phyloP scores from a whole-genome alignment of 1,284 basidiomycete genomes.

The Moesziomyces sp. region DNA sequence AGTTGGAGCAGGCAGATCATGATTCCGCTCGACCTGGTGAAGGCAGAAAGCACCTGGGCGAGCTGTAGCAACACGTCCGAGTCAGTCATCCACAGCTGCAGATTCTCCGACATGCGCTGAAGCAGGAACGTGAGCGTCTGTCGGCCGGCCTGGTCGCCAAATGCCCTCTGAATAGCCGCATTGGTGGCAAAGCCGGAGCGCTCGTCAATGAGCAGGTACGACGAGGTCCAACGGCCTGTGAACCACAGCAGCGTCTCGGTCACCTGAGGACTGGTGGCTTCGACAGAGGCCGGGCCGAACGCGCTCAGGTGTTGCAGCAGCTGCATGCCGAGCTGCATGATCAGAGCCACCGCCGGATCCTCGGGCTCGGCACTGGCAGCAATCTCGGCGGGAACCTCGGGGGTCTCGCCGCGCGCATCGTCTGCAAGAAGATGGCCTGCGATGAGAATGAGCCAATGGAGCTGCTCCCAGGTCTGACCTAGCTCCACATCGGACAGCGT shows the following conservation, averaged over 20 bases:
- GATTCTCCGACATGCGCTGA: slow-evolving; percentile 47
- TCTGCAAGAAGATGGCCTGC: slow-evolving; percentile 58
- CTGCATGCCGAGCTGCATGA: slow-evolving; percentile 49
- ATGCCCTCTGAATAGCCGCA: slow-evolving; percentile 31
- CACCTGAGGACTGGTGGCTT: slow-evolving; percentile 59
- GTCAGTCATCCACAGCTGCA: slow-evolving; percentile 60
- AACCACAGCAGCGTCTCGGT: slow-evolving; percentile 60
- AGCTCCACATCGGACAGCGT: slow-evolving; percentile 19
- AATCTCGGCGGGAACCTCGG: slow-evolving; percentile 45
- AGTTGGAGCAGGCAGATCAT: slow-evolving; percentile 55
- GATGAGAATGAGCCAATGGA: slow-evolving; percentile 61
- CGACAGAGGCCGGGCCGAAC: slow-evolving; percentile 29
- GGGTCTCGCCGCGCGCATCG: slow-evolving; percentile 49
- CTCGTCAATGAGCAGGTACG: slow-evolving; percentile 50
- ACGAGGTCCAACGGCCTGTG: slow-evolving; percentile 59
- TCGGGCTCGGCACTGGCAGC: slow-evolving; percentile 27
- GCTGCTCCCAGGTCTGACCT: slow-evolving; percentile 60
- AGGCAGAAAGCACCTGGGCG: slow-evolving; percentile 51
- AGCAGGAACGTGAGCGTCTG: slow-evolving; percentile 56
- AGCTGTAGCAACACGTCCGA: slow-evolving; percentile 58
- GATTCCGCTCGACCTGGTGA: slow-evolving; percentile 53
- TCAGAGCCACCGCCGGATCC: slow-evolving; percentile 35
- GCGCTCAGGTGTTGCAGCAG: slow-evolving; percentile 46
- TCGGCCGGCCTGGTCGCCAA: slow-evolving; percentile 49
- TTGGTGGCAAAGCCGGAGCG: slow-evolving; percentile 35